phyloP scores from a whole-genome alignment of 768 basidiomycete species.

The Hericium coralloides region DNA sequence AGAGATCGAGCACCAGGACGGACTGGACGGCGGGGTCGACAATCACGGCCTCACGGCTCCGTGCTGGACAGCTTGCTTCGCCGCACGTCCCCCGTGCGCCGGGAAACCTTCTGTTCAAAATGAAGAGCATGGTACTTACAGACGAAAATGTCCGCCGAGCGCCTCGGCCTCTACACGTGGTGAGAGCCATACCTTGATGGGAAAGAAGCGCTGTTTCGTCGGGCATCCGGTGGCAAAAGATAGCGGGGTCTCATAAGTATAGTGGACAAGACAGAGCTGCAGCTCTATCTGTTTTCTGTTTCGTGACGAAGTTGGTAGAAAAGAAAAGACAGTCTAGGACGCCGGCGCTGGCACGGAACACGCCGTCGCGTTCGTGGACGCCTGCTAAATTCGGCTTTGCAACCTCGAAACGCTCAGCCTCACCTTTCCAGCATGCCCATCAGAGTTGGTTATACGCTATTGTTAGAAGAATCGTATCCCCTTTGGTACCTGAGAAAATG shows the following conservation, averaged over 20 bases:
- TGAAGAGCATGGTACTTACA: background rate
- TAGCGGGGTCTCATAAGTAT: too few species aligned
- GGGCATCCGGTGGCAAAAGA: too few species aligned
- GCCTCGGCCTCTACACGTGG: background rate
- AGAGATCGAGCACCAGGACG: background rate
- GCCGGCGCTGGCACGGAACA: background rate
- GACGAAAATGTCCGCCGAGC: background rate
- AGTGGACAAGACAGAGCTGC: too few species aligned
- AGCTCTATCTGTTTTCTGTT: background rate
- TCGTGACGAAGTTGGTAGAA: background rate
- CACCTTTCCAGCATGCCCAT: too few species aligned
- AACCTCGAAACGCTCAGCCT: background rate
- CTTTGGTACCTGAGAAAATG: too few species aligned
- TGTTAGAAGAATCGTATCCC: too few species aligned
- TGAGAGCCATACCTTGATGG: background rate
- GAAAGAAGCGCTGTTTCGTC: background rate
- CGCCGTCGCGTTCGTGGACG: background rate
- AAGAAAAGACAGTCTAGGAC: background rate
- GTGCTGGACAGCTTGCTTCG: background rate
- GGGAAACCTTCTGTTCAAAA: background rate
- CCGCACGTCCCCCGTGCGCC: background rate
- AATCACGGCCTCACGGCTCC: background rate
- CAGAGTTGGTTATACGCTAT: too few species aligned
- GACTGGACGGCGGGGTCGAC: background rate
- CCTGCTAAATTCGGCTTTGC: background rate